Conservation (phyloP, 2,329 filamentous ascomycete species). For the Thermothelomyces thermophilus region DNA sequence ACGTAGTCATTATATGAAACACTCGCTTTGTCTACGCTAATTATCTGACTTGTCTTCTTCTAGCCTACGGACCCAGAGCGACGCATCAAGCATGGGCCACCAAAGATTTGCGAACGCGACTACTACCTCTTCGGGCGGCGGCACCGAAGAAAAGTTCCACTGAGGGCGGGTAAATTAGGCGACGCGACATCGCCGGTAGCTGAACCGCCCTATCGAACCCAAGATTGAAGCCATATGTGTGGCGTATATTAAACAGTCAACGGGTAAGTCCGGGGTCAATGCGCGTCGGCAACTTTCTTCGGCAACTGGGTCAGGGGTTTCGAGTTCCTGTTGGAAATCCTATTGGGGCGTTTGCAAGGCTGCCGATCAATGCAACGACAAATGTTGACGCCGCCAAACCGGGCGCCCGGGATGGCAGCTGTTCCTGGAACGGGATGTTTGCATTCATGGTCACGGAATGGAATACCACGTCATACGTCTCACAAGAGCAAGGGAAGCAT, state of each 20-base stretch:
- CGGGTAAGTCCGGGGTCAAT: background rate
- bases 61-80: background rate
- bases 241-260: background rate
- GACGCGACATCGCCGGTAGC: background rate
- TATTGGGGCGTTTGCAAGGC: background rate
- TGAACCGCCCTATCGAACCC: background rate
- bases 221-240: background rate
- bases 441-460: background rate
- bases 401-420: background rate
- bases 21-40: no score
- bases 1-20: no score
- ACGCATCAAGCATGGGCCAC: no score
- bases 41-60: no score
- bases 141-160: background rate
- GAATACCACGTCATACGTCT: background rate
- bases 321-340: background rate
- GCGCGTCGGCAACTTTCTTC: conserved; percentile 2
- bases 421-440: background rate
- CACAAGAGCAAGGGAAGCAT: no score
- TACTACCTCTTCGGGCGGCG: background rate
- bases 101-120: no score
- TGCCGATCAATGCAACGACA: background rate
- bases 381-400: background rate
- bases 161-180: conserved; percentile 8
- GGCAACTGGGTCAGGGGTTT: conserved; percentile 3